phyloP scores from a whole-genome alignment of 2,329 filamentous ascomycete genomes.

The Fusarium subglutinans region DNA sequence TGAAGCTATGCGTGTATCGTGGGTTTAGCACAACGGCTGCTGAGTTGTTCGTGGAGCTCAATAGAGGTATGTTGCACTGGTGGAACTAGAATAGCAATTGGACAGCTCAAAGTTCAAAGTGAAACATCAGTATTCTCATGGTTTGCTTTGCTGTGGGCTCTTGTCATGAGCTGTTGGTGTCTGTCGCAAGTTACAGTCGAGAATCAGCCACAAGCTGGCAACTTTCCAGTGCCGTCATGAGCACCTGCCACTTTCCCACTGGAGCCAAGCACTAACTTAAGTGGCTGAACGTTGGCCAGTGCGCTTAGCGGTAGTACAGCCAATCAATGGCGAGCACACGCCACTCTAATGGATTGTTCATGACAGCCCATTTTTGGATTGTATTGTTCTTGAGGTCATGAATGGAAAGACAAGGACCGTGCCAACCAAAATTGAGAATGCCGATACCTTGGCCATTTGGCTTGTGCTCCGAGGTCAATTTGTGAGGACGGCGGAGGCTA shows the following conservation, averaged over 20 bases:
- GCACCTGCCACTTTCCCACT: slow-evolving; percentile 8
- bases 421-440: slow-evolving; percentile 14
- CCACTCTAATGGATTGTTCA: slow-evolving; percentile 14
- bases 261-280: neutral
- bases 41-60: neutral
- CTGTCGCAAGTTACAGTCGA: slow-evolving; percentile 29
- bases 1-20: slow-evolving; percentile 27
- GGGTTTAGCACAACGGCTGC: neutral
- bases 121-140: neutral
- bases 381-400: slow-evolving; percentile 35
- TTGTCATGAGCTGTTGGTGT: slow-evolving; percentile 28
- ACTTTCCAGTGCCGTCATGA: slow-evolving; percentile 34
- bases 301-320: slow-evolving; percentile 32
- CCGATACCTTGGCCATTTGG: neutral
- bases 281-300: slow-evolving; percentile 24
- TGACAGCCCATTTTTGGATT: neutral
- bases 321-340: slow-evolving; percentile 31
- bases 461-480: neutral
- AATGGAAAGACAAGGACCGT: slow-evolving; percentile 16
- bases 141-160: neutral
- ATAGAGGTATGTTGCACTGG: neutral
- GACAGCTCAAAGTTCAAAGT: neutral
- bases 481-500: neutral
- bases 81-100: neutral
- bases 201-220: slow-evolving; percentile 40